Evolutionary conservation across 768 basidiomycete species (phyloP).

Genomic region (Lactarius pseudohatsudake): DNA sequence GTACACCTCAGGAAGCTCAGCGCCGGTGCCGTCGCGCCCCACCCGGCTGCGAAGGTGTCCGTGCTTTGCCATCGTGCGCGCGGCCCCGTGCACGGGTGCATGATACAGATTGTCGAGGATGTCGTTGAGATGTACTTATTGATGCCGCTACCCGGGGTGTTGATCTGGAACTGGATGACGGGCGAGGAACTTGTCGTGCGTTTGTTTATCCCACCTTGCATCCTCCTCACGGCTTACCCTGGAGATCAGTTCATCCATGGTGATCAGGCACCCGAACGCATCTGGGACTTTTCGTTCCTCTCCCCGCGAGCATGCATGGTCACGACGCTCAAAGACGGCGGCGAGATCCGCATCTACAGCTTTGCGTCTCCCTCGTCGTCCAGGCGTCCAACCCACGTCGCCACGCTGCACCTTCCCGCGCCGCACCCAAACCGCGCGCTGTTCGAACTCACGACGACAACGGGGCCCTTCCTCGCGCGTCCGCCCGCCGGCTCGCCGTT

Average conservation of each 20-base stretch:
- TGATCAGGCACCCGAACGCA: neutral
- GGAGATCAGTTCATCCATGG: too few species aligned
- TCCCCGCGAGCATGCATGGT: conserved; percentile 45
- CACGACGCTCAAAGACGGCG: conserved; percentile 37
- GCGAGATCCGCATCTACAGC: conserved; percentile 45
- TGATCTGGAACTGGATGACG: conserved; percentile 56
- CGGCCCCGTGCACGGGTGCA: conserved; percentile 35
- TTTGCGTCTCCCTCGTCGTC: conserved; percentile 33
- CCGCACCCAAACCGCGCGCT: too few species aligned
- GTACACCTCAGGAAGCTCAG: conserved; percentile 47
- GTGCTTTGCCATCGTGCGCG: conserved; percentile 33
- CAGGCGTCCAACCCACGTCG: neutral
- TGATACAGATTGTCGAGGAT: conserved; percentile 55
- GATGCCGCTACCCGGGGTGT: conserved; percentile 36
- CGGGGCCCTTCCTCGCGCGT: too few species aligned
- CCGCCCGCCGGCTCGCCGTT: too few species aligned
- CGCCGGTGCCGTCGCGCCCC: conserved; percentile 37
- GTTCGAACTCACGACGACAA: too few species aligned
- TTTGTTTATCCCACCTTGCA: conserved; percentile 5
- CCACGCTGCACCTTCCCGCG: too few species aligned
- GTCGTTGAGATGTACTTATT: conserved; percentile 50
- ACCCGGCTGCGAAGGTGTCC: conserved; percentile 43
- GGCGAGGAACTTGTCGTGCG: conserved; percentile 45
- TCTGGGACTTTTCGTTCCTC: conserved; percentile 50
- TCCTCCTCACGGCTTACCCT: too few species aligned